Conservation (phyloP, 352 stramenopile genomes). For the Achlya hypogyna region DNA sequence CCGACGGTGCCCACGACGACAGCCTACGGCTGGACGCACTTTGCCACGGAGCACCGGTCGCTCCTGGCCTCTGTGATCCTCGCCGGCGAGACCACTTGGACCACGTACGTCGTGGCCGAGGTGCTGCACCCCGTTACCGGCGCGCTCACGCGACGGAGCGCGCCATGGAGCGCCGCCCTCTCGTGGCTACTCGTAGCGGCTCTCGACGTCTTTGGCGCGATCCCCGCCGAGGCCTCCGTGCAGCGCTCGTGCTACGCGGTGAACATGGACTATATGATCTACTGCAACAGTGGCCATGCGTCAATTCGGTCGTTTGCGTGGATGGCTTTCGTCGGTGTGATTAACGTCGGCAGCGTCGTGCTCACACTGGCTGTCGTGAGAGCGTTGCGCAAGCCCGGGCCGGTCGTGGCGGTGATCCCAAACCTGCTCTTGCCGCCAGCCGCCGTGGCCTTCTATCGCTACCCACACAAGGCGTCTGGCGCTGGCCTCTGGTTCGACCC, state of each 20-base stretch:
- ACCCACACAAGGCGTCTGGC: not conserved
- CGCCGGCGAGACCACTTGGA: constrained; percentile 2
- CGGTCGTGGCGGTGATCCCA: not conserved
- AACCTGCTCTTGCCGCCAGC: not conserved
- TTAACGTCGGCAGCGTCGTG: not conserved
- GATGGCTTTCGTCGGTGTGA: not conserved
- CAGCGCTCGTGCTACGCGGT: not conserved
- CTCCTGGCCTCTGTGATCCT: not conserved
- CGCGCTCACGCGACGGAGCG: not conserved
- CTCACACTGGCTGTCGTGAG: not conserved
- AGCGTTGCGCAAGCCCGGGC: not conserved
- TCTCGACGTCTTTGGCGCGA: not conserved
- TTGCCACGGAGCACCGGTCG: not conserved
- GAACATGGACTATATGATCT: constrained; percentile 8
- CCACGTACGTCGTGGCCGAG: not conserved
- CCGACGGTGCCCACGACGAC: not conserved
- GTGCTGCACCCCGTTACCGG: not conserved
- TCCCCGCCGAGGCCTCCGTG: not conserved
- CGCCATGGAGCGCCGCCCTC: not conserved
- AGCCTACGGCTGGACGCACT: not conserved
- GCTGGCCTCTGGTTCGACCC: not conserved
- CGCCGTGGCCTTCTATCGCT: not conserved
- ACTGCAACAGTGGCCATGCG: not conserved
- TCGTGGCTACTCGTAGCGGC: not conserved
- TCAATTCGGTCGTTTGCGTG: not conserved